Evolutionary conservation across 345 rosid genomes (phyloP).

Genomic region (Ricinus communis): DNA sequence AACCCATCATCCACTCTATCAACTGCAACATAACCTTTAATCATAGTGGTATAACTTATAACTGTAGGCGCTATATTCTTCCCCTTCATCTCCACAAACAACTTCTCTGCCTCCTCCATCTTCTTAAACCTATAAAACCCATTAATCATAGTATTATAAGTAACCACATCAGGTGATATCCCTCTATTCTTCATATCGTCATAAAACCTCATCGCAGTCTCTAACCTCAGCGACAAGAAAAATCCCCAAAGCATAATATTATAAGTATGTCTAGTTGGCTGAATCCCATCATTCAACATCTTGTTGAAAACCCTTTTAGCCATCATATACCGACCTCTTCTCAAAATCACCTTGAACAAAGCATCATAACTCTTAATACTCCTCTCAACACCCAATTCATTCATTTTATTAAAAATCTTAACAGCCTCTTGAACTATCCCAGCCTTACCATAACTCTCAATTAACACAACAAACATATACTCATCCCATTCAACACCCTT

Average conservation of each 20-base stretch:
- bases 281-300: constrained; percentile 73
- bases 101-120: constrained; percentile 78
- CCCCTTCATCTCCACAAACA: constrained; percentile 84
- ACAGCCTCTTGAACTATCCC: constrained; percentile 91
- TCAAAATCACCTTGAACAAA: constrained; percentile 70
- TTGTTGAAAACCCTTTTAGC: constrained; percentile 76
- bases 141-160: constrained; percentile 73
- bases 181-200: constrained; percentile 76
- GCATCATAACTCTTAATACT: constrained; percentile 64
- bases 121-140: constrained; percentile 66
- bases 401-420: constrained; percentile 69
- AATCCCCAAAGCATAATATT: constrained; percentile 90
- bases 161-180: constrained; percentile 61
- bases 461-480: constrained; percentile 62
- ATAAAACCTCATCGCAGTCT: constrained; percentile 68
- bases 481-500: constrained; percentile 82
- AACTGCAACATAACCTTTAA: constrained; percentile 70
- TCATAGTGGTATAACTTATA: constrained; percentile 81
- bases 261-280: constrained; percentile 71
- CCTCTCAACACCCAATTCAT: constrained; percentile 76
- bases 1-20: constrained; percentile 63
- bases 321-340: constrained; percentile 88
- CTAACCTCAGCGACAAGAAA: constrained; percentile 63
- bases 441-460: constrained; percentile 75
- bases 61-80: constrained; percentile 62